Conservation (phyloP, 2,329 filamentous ascomycete species). For the Pestalotiopsis sp. region DNA sequence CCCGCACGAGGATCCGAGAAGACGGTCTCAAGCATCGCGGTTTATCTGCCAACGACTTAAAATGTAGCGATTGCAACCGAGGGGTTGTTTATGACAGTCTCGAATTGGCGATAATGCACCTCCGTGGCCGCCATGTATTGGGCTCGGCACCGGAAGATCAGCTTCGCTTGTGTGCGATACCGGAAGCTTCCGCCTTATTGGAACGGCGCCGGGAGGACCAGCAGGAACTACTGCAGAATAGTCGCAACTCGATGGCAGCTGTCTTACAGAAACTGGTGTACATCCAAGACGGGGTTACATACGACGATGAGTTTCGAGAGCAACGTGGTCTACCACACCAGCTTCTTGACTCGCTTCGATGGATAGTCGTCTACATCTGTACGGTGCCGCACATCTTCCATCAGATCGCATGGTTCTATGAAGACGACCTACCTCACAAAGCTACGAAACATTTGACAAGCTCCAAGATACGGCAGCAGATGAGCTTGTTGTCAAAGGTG, state of each 20-base stretch:
- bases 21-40: neutral
- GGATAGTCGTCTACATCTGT: neutral
- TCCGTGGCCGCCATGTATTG: neutral
- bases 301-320: neutral
- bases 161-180: neutral
- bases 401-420: neutral
- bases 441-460: neutral
- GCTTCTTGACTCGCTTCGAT: neutral
- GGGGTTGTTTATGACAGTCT: neutral
- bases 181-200: neutral
- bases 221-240: neutral
- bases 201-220: neutral
- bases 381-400: neutral
- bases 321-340: neutral
- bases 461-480: neutral
- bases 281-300: neutral
- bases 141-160: neutral
- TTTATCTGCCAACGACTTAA: neutral
- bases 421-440: neutral
- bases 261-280: neutral
- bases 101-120: neutral
- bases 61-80: neutral
- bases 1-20: neutral
- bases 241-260: neutral
- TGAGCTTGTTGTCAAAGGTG: neutral